These are phyloP conservation scores for Endoconidiophora polonica DNA, from an alignment of 2,329 filamentous ascomycete genomes.

Conservation along the genomic window DNA sequence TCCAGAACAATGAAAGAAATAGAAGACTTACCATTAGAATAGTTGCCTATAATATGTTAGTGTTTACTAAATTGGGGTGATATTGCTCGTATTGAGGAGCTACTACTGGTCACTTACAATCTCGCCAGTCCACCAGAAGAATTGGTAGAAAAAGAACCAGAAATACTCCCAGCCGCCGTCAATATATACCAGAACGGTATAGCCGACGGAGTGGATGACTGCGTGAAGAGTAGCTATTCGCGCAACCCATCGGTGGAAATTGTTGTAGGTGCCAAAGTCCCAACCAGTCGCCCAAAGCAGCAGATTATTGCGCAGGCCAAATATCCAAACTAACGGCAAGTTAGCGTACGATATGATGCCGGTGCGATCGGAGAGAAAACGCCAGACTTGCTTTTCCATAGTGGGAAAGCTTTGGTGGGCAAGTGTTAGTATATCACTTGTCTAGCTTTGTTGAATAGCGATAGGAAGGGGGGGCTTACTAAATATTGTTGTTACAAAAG, in stretches of 20 bases:
- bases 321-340: slow-evolving; percentile 48
- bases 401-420: slow-evolving; percentile 20
- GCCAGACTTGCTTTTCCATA: slow-evolving; percentile 23
- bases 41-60: slow-evolving; percentile 21
- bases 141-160: slow-evolving; percentile 22
- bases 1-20: slow-evolving; percentile 31
- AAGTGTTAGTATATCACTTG: not conserved
- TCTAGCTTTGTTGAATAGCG: not conserved
- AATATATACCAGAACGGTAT: slow-evolving; percentile 29
- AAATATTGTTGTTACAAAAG: slow-evolving; percentile 24
- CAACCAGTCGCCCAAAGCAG: slow-evolving; percentile 52
- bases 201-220: slow-evolving; percentile 44
- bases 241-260: slow-evolving; percentile 51
- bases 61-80: not conserved
- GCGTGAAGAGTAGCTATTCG: slow-evolving; percentile 45
- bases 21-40: slow-evolving; percentile 29
- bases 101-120: slow-evolving; percentile 20
- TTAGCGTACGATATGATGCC: slow-evolving; percentile 48
- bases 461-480: slow-evolving; percentile 18
- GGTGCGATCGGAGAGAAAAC: slow-evolving; percentile 46
- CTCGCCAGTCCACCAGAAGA: slow-evolving; percentile 35
- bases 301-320: slow-evolving; percentile 49
- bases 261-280: slow-evolving; percentile 49
- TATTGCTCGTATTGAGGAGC: slow-evolving; percentile 10
- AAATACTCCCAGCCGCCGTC: slow-evolving; percentile 25